Conservation (phyloP, 2,329 filamentous ascomycete genomes). For the Lasiodiplodia sp. region DNA sequence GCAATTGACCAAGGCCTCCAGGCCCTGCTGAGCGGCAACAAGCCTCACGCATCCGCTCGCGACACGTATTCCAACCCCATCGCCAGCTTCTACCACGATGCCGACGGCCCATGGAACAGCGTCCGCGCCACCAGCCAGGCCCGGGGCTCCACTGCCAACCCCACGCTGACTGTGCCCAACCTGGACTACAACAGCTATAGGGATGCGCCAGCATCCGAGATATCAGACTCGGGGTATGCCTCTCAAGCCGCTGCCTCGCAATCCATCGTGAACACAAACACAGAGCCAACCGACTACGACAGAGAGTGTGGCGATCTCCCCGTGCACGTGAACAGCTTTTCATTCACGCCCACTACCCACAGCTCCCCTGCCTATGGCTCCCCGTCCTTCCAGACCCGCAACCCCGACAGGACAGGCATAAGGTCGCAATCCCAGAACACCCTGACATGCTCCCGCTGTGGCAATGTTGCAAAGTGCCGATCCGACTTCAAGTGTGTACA, state of each 20-base stretch:
- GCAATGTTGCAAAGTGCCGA: constrained; percentile 40
- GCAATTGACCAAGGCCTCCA: constrained; percentile 11
- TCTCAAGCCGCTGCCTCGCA: constrained; percentile 36
- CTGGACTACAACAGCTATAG: constrained; percentile 35
- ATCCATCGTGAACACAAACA: constrained; percentile 44
- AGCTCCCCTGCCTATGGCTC: constrained; percentile 7
- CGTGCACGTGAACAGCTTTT: constrained; percentile 21
- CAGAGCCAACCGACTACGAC: constrained; percentile 36
- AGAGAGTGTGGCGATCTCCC: constrained; percentile 21
- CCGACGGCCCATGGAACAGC: constrained; percentile 27
- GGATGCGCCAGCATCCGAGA: constrained; percentile 36
- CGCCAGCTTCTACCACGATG: constrained; percentile 23
- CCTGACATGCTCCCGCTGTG: constrained; percentile 36
- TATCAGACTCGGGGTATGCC: constrained; percentile 46
- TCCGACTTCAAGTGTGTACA: constrained; percentile 48
- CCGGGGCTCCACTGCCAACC: neutral
- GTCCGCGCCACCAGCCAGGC: constrained; percentile 21
- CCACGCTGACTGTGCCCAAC: constrained; percentile 20
- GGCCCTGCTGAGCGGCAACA: constrained; percentile 7
- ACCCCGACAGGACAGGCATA: constrained; percentile 1
- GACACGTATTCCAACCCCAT: constrained; percentile 23
- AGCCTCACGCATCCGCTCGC: neutral
- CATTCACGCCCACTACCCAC: constrained; percentile 2
- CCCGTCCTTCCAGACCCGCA: neutral
- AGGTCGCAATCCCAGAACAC: neutral